Conservation (phyloP, 306 rosid genomes). For the Albizia julibrissin region DNA sequence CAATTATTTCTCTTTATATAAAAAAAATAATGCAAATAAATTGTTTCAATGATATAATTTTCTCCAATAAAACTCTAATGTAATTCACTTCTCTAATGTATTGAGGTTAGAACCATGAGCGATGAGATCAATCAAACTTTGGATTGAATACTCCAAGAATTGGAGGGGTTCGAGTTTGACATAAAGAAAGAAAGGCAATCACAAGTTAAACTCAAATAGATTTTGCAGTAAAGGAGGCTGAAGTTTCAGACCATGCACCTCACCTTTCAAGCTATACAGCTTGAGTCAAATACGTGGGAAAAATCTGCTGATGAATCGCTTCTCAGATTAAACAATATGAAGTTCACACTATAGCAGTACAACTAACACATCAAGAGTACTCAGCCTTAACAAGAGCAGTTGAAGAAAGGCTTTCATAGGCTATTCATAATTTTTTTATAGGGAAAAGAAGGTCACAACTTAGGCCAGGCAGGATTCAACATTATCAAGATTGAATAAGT, state of each 20-base stretch:
- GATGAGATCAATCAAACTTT: conserved; percentile 37
- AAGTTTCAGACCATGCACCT: conserved; percentile 35
- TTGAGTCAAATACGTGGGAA: conserved; percentile 48
- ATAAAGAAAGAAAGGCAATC: conserved; percentile 34
- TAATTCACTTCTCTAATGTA: no score
- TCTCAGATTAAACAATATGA: conserved; percentile 38
- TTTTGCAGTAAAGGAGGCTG: neutral
- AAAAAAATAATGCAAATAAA: no score
- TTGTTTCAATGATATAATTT: no score
- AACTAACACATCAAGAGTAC: conserved; percentile 48
- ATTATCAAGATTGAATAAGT: conserved; percentile 42
- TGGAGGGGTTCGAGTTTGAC: conserved; percentile 32
- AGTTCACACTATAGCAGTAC: conserved; percentile 25
- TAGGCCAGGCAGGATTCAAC: conserved; percentile 39
- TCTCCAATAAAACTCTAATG: no score
- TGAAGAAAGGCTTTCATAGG: conserved; percentile 40
- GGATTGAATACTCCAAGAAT: conserved; percentile 39
- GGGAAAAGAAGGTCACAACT: conserved; percentile 47
- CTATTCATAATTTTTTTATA: conserved; percentile 36
- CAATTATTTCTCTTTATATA: no score
- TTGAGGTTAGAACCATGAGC: conserved; percentile 31
- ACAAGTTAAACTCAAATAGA: neutral
- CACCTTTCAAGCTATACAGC: conserved; percentile 40
- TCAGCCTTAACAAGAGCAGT: conserved; percentile 41
- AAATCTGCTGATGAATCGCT: conserved; percentile 47